Percentiles rank a stretch among this genome's conserved stretches.
phyloP scores from a whole-genome alignment of 306 rosid genomes.

The Cucurbita maxima region DNA sequence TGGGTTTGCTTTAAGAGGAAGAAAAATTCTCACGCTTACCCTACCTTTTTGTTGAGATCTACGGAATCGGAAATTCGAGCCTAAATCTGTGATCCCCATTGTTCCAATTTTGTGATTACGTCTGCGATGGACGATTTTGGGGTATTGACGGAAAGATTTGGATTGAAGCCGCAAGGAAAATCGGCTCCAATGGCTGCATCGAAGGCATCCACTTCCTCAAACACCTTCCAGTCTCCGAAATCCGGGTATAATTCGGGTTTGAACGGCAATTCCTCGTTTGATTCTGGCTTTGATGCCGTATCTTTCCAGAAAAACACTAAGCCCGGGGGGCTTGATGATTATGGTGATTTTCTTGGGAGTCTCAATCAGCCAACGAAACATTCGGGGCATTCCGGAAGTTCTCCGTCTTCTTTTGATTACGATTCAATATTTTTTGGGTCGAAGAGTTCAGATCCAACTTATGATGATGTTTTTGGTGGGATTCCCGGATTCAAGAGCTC shows the following conservation, averaged over 20 bases:
- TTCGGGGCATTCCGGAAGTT: slow-evolving; percentile 8
- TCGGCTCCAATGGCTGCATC: slow-evolving; percentile 76
- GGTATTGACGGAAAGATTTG: slow-evolving; percentile 59
- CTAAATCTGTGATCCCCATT: slow-evolving; percentile 1
- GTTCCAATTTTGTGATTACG: not conserved
- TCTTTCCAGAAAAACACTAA: slow-evolving; percentile 14
- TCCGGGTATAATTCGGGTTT: slow-evolving; percentile 19
- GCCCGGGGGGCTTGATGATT: slow-evolving; percentile 24
- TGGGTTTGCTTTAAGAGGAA: not conserved
- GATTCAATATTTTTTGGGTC: slow-evolving; percentile 47
- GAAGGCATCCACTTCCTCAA: slow-evolving; percentile 20
- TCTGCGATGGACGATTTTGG: slow-evolving; percentile 74
- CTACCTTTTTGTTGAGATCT: not conserved
- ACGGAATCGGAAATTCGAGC: not conserved
- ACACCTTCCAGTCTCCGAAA: slow-evolving; percentile 11
- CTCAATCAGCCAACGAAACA: slow-evolving; percentile 11
- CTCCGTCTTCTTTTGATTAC: slow-evolving; percentile 22
- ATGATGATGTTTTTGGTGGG: slow-evolving; percentile 62
- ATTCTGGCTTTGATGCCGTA: slow-evolving; percentile 17
- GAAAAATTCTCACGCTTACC: not conserved
- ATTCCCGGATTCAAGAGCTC: slow-evolving; percentile 27
- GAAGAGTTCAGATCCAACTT: slow-evolving; percentile 19
- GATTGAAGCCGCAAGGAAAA: slow-evolving; percentile 81
- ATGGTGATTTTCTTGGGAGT: slow-evolving; percentile 32
- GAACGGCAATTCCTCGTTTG: slow-evolving; percentile 20